Percentiles rank a stretch among this genome's conserved stretches.
Conservation (phyloP, 805 yeast genomes). For the Yarrowia bubula region DNA sequence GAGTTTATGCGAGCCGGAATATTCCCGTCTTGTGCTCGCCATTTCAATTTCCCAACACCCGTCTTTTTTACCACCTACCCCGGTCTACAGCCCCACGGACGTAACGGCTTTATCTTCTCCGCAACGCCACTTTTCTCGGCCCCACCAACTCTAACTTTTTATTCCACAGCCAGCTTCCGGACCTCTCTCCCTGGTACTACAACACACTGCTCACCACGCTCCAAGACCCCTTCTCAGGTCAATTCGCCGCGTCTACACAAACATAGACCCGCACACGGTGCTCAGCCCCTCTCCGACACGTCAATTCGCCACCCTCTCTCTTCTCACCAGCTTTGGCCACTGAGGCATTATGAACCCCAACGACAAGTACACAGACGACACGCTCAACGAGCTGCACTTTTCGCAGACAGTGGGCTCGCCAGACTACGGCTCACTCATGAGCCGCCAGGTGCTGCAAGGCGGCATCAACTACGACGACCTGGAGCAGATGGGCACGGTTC, state of each 20-base stretch:
- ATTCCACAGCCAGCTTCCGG: background rate
- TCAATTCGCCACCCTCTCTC: background rate
- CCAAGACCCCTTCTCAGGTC: background rate
- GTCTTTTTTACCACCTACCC: too few relatives aligned
- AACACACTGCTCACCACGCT: background rate
- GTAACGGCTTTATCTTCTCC: background rate
- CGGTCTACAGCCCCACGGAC: background rate
- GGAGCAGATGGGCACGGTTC: conserved; percentile 4
- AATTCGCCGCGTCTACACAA: background rate
- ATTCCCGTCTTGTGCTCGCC: too few relatives aligned
- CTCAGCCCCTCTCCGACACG: background rate
- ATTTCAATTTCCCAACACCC: too few relatives aligned
- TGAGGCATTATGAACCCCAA: conserved; percentile 26
- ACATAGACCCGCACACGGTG: background rate
- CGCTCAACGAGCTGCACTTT: conserved; percentile 25
- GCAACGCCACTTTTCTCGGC: conserved; percentile 24
- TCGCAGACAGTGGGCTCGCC: conserved; percentile 26
- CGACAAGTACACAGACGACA: conserved; percentile 27
- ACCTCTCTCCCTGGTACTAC: background rate
- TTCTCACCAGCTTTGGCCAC: background rate
- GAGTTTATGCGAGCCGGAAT: too few relatives aligned
- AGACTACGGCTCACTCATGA: conserved; percentile 20
- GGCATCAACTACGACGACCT: conserved; percentile 27
- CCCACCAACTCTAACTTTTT: conserved; percentile 21
- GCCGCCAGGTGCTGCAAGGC: conserved; percentile 18